These are phyloP conservation scores for Aspergillus ruber DNA, from an alignment of 2,329 filamentous ascomycete genomes.

Conservation along the genomic window DNA sequence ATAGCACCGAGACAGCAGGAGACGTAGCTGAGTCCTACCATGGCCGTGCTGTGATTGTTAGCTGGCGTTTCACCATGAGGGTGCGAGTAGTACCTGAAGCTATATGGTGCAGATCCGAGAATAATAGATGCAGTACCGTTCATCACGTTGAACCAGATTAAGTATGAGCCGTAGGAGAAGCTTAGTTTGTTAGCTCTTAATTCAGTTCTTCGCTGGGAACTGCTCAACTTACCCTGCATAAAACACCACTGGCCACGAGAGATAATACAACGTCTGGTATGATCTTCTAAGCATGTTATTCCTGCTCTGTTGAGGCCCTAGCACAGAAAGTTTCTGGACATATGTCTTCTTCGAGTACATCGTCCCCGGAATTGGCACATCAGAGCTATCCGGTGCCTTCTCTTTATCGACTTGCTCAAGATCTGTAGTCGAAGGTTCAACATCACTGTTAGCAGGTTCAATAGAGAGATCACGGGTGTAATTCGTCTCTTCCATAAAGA, in stretches of 20 bases:
- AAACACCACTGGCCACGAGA: conserved; percentile 35
- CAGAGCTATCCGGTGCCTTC: conserved; percentile 8
- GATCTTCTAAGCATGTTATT: conserved; percentile 29
- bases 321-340: conserved; percentile 25
- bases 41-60: conserved; percentile 25
- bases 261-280: conserved; percentile 28
- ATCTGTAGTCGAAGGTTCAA: conserved; percentile 3
- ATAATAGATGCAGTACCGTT: conserved; percentile 35
- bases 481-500: conserved; percentile 53
- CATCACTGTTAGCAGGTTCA: neutral
- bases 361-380: conserved; percentile 10
- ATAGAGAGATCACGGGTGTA: conserved; percentile 28
- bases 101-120: conserved; percentile 29
- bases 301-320: conserved; percentile 19
- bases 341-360: conserved; percentile 27
- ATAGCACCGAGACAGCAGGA: conserved; percentile 29
- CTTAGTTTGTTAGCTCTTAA: conserved; percentile 12
- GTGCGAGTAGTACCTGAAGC: conserved; percentile 23
- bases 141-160: conserved; percentile 36
- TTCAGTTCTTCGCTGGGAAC: neutral
- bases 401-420: conserved; percentile 13
- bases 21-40: conserved; percentile 35
- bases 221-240: conserved; percentile 26
- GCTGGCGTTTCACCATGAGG: neutral
- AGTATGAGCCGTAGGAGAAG: conserved; percentile 35